Base-by-base conservation (phyloP, 2,329 filamentous ascomycete genomes). In the Delphinella strobiligena region DNA sequence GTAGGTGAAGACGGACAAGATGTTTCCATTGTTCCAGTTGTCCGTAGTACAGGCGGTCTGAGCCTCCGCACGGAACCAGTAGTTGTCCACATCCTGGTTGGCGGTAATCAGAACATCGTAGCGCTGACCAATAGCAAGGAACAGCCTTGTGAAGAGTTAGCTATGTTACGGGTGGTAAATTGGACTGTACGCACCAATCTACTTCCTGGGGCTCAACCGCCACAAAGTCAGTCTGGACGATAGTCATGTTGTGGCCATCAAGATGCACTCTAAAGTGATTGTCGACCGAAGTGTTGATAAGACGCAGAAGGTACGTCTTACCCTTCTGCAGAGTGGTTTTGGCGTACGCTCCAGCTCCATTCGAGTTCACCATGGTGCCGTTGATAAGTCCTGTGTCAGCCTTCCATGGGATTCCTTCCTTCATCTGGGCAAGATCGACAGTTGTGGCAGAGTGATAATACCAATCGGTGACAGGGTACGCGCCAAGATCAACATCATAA, bases 91-190 rank as follows among this genome's bases (percentile, higher is more conserved):
- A 4, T 62, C 54, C 45, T 66, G 62, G 40, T 67, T 64, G 19
- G 64, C 61, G 34, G 51, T 59, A 49, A 69, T 59, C 38, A 68
- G 52, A 4, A 68, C 63, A 37, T 69, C 64, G 53, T 67, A 66
- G 3, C 65, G 59, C 45, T 68, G 64, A 7, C 59, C 63, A 19
- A 67, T 63, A 4, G 51, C 61, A 4, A 68, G 43, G 18, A 62
- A 49, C 1, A 67, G 33, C 14, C 38, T 14, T 2, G 34, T 30
- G 7, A 27, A 14, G 31, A 33, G 31, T 66, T 53, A 19, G 47
- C 46, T 5, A 65, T 41, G 3, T 54, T n/a, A n/a, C n/a, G n/a
- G n/a, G 22, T 27, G 7, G 7, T 27, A 27, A 27, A 56, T 9
- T 54, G 48, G 12, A 27, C 22, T 7, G 12, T 27, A 27, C 22